Evolutionary conservation across 225 moss, liverwort and hornwort genomes (phyloP).

Genomic region (Physcomitrium patens): DNA sequence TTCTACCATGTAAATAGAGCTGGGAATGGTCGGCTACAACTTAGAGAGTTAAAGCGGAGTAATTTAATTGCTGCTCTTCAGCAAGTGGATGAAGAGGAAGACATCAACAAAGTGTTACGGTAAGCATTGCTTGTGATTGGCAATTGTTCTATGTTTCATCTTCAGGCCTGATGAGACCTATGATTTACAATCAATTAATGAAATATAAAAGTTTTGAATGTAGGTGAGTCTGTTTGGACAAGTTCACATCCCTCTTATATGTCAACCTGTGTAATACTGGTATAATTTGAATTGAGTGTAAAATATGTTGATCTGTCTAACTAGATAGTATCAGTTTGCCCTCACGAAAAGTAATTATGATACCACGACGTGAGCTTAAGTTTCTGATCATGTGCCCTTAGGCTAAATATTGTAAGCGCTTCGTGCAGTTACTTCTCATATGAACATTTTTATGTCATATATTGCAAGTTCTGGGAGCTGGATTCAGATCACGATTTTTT

Average conservation of each 20-base stretch:
- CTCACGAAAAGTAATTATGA: no score
- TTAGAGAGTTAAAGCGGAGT: constrained; percentile 99
- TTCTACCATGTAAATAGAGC: constrained; percentile 99
- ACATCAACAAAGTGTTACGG: constrained; percentile 99
- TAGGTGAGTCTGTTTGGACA: no score
- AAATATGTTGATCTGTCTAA: no score
- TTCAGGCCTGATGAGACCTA: not conserved
- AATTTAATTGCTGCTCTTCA: constrained; percentile 92
- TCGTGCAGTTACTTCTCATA: constrained; percentile 93
- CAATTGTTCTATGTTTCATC: not conserved
- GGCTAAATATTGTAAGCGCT: constrained; percentile 15
- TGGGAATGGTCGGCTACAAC: constrained; percentile 91
- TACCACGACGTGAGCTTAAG: no score
- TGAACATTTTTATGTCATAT: constrained; percentile 99
- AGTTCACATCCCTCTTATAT: no score
- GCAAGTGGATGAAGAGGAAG: constrained; percentile 99
- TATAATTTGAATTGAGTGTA: no score
- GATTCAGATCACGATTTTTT: constrained; percentile 99
- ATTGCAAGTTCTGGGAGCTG: constrained; percentile 99
- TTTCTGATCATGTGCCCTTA: no score
- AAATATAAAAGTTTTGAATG: no score
- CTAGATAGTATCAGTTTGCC: no score
- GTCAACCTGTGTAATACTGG: no score
- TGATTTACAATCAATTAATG: no score
- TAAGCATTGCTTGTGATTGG: constrained; percentile 38